phyloP scores from a whole-genome alignment of 176 grass and related monocot species.

The Elymus sibiricus region DNA sequence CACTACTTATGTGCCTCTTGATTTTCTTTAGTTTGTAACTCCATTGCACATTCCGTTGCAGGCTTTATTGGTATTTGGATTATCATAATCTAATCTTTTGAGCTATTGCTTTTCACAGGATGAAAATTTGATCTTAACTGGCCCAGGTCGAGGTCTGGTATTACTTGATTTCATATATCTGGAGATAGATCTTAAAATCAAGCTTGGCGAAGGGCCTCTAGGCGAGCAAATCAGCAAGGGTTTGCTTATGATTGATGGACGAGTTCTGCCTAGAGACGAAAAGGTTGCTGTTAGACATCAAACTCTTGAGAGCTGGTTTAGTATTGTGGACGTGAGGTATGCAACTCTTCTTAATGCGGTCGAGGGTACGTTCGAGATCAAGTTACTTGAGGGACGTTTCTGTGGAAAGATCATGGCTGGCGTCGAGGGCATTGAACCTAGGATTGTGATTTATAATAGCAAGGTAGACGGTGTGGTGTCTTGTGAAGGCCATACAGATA shows the following conservation, averaged over 20 bases:
- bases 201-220: background rate
- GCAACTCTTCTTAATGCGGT: background rate
- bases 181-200: background rate
- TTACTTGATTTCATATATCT: slow-evolving; percentile 5
- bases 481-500: background rate
- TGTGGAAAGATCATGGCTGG: background rate
- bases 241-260: background rate
- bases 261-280: background rate
- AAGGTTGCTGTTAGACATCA: background rate
- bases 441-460: background rate
- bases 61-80: too few relatives aligned
- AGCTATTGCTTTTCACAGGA: background rate
- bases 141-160: background rate
- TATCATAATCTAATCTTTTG: background rate
- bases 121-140: background rate
- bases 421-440: background rate
- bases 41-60: background rate
- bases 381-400: background rate
- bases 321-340: background rate
- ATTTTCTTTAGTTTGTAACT: background rate
- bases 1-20: background rate
- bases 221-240: background rate
- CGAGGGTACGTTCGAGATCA: background rate
- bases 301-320: background rate
- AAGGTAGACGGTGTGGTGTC: background rate